phyloP scores from a whole-genome alignment of 345 rosid genomes.

The Microcos paniculata region DNA sequence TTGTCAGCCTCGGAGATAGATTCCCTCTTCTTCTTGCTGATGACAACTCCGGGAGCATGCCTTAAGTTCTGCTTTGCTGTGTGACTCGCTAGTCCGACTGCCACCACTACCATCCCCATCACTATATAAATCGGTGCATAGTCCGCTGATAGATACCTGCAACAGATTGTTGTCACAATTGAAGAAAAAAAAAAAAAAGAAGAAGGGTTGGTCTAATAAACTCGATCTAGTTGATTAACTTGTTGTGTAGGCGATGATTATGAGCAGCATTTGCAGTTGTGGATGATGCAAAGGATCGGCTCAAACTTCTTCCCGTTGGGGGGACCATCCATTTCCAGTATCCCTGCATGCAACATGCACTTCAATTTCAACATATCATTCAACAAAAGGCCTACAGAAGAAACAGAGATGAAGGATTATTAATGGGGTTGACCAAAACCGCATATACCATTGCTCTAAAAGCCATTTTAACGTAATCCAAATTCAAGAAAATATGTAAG shows the following conservation, averaged over 20 bases:
- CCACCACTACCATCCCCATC: slow-evolving; percentile 37
- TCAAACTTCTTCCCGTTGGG: background rate
- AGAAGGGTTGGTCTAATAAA: too few species aligned
- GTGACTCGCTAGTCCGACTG: slow-evolving; percentile 36
- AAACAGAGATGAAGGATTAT: too few species aligned
- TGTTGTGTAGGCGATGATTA: slow-evolving; percentile 5
- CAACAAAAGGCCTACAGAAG: too few species aligned
- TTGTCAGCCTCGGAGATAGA: slow-evolving; percentile 44
- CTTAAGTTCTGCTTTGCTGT: slow-evolving; percentile 46
- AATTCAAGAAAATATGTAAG: background rate
- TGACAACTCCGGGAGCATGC: slow-evolving; percentile 39
- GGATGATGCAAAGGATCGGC: slow-evolving; percentile 21
- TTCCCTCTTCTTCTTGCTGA: slow-evolving; percentile 51
- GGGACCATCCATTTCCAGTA: slow-evolving; percentile 24
- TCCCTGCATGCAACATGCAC: slow-evolving; percentile 8
- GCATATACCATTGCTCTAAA: slow-evolving; percentile 24
- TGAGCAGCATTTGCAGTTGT: background rate
- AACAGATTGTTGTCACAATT: background rate
- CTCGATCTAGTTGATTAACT: slow-evolving; percentile 9
- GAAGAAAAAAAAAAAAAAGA: background rate
- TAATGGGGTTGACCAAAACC: too few species aligned
- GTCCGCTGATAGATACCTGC: slow-evolving; percentile 43
- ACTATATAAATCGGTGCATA: slow-evolving; percentile 41
- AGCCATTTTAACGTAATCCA: slow-evolving; percentile 23
- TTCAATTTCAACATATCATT: background rate